Evolutionary conservation across 805 yeast genomes (phyloP), one percentile per base, ranked within the genome.

Genomic region (Helenozyma baotianmanensis): DNA sequence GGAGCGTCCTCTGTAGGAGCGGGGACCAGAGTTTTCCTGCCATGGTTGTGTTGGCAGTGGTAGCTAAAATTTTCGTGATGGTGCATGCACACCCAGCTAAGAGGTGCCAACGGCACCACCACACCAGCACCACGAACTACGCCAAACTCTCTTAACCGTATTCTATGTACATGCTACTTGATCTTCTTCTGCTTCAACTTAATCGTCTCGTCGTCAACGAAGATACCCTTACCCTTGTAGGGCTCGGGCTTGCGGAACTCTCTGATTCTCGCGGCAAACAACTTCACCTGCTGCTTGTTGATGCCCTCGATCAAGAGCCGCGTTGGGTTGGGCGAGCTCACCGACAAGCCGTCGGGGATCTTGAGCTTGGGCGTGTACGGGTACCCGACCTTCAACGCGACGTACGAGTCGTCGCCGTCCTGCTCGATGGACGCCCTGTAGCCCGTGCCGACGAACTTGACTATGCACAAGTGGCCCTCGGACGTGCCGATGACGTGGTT

Each of bases 221-320:
- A 92, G 30, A 92, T 82, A 54, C 99, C 99, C 50, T 94, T 94
- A 56, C 98, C 98, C 67, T 92, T 92, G 62, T 92, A 92, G 24
- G 97, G 97, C 66, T 92, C 99, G 28, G 99, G 99, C 40, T 95
- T 95, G 57, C 85, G 86, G 70, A 78, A 78, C 49, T 76, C 76
- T 59, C 97, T 80, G 45, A 92, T 70, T 36, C 78, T 76, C 11
- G 95, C 96, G 13, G 97, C 98, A 61, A 85, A 87, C 34, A 81
- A 70, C 53, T 78, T 82, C 30, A 92, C 89, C 54, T 81, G 80
- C 59, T 89, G 96, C 60, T 86, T 84, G 60, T 90, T 82, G 27
- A 79, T 65, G 17, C 98, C 97, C 62, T 86, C 95, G 16, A 92
- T 65, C 36, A 90, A 70, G 33, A 92, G 60, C 46, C 95, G 74